Percentiles rank a stretch among this genome's conserved stretches.
Conservation (phyloP, 106 monocot species). For the Dendrobium catenatum region DNA sequence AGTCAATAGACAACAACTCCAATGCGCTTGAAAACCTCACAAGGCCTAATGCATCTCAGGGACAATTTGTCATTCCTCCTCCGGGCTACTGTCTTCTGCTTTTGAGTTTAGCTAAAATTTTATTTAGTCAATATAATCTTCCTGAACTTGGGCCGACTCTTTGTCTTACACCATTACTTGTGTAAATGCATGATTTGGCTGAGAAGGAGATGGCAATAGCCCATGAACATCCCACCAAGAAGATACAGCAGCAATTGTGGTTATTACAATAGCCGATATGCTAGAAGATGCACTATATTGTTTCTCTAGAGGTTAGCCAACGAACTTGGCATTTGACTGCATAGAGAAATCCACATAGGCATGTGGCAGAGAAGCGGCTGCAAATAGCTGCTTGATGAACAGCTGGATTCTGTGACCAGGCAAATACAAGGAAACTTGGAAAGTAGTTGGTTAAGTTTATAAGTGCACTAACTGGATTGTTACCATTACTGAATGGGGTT, state of each 20-base stretch:
- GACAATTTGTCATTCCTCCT: too few species aligned
- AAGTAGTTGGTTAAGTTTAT: slow-evolving; percentile 33
- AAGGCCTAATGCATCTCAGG: too few species aligned
- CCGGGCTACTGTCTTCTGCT: background rate
- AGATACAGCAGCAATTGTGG: slow-evolving; percentile 66
- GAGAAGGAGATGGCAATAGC: slow-evolving; percentile 17
- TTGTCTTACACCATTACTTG: background rate
- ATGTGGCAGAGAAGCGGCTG: slow-evolving; percentile 45
- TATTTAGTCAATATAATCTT: background rate
- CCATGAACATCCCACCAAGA: slow-evolving; percentile 68
- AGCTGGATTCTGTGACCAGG: slow-evolving; percentile 57
- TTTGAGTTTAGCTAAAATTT: background rate
- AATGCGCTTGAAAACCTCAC: too few species aligned
- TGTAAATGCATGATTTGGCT: background rate
- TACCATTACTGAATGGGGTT: slow-evolving; percentile 13
- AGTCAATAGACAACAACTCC: too few species aligned
- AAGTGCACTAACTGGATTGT: slow-evolving; percentile 28
- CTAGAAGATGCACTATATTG: slow-evolving; percentile 19
- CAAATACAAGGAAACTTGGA: slow-evolving; percentile 38
- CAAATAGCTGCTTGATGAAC: slow-evolving; percentile 58
- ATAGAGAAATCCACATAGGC: slow-evolving; percentile 8
- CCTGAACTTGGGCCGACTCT: background rate
- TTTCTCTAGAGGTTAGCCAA: slow-evolving; percentile 3
- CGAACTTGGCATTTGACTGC: slow-evolving; percentile 10
- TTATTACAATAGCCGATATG: slow-evolving; percentile 40